Evolutionary conservation across 2,329 filamentous ascomycete species (phyloP).

Genomic region (Colletotrichum paranaense): DNA sequence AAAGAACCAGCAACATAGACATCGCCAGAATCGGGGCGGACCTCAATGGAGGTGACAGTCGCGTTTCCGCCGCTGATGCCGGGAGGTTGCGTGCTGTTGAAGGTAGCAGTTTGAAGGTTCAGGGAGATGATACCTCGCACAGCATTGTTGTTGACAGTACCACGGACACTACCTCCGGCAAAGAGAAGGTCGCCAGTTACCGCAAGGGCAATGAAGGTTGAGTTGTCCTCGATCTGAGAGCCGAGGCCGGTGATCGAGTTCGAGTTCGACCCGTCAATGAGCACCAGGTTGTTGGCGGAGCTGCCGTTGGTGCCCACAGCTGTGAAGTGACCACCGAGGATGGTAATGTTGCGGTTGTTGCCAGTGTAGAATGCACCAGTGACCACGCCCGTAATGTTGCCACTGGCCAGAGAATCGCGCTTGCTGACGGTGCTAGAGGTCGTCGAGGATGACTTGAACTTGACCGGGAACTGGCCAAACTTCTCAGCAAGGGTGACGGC

Average conservation of each 20-base stretch:
- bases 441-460: constrained; percentile 55
- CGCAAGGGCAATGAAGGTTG: constrained; percentile 79
- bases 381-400: constrained; percentile 73
- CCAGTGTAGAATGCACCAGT: constrained; percentile 82
- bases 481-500: constrained; percentile 72
- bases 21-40: constrained; percentile 76
- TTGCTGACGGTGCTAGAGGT: constrained; percentile 55
- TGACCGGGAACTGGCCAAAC: constrained; percentile 68
- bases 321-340: constrained; percentile 88
- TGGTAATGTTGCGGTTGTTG: constrained; percentile 80
- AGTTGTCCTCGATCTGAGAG: constrained; percentile 74
- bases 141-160: constrained; percentile 69
- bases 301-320: constrained; percentile 76
- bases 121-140: constrained; percentile 85
- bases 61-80: constrained; percentile 76
- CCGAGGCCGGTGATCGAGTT: constrained; percentile 77
- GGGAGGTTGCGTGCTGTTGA: constrained; percentile 76
- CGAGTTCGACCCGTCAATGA: constrained; percentile 81
- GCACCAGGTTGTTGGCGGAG: constrained; percentile 80
- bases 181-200: constrained; percentile 77
- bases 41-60: constrained; percentile 80
- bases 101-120: constrained; percentile 74
- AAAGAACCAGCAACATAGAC: constrained; percentile 92
- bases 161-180: constrained; percentile 84
- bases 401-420: constrained; percentile 55